phyloP scores from a whole-genome alignment of 2,329 filamentous ascomycete genomes.

The Fusarium sp. region DNA sequence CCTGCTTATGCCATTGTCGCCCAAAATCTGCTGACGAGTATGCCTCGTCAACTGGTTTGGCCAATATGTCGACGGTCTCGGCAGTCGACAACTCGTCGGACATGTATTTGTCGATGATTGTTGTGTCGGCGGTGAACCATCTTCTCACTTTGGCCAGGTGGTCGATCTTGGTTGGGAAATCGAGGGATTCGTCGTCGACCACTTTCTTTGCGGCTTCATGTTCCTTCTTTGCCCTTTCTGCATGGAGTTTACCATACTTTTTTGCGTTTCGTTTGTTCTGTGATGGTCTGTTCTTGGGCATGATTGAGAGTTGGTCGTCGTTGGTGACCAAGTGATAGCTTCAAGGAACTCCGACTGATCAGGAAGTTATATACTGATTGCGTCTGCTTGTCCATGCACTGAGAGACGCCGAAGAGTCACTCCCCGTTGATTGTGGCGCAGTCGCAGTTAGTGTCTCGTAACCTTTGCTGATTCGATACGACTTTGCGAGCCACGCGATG shows the following conservation, averaged over 20 bases:
- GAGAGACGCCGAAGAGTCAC: not conserved
- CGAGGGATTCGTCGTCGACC: not conserved
- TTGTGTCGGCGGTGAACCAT: conserved; percentile 6
- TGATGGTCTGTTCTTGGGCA: conserved; percentile 7
- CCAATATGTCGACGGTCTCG: not conserved
- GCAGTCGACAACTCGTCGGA: rapidly evolving
- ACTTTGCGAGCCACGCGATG: not conserved
- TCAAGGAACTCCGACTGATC: not conserved
- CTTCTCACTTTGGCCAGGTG: not conserved
- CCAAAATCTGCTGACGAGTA: conserved; percentile 15
- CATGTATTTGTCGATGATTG: not conserved
- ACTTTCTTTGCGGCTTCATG: not conserved
- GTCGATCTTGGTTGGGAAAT: conserved; percentile 3
- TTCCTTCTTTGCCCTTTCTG: not conserved
- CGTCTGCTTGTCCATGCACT: not conserved
- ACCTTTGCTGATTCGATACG: not conserved
- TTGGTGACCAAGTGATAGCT: not conserved
- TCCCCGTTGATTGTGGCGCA: not conserved
- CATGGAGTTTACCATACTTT: not conserved
- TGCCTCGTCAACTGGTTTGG: not conserved
- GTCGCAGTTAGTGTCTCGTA: not conserved
- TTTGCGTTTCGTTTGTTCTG: not conserved
- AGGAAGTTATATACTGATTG: not conserved
- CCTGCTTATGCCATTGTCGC: not conserved
- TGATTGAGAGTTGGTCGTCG: not conserved